Evolutionary conservation across 495 filamentous ascomycete genomes (phyloP).

Genomic region (Thermochaetoides thermophila): DNA sequence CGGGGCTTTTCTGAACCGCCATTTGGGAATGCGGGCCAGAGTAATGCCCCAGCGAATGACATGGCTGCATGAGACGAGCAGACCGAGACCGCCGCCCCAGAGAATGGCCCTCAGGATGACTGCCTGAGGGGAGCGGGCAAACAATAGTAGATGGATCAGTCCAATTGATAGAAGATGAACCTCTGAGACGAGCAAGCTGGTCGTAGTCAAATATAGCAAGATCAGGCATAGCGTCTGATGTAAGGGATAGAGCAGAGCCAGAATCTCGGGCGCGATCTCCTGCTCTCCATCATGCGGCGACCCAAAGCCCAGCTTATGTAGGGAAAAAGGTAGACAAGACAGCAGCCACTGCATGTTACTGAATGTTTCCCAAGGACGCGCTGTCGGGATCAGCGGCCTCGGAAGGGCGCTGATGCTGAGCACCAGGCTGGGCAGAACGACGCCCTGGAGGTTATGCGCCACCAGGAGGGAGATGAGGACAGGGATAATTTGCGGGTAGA

Average conservation of each 20-base stretch:
- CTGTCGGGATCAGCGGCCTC: constrained; percentile 49
- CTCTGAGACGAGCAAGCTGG: constrained; percentile 73
- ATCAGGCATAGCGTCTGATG: constrained; percentile 67
- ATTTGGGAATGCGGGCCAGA: constrained; percentile 76
- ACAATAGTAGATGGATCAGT: constrained; percentile 68
- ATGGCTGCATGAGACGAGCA: constrained; percentile 58
- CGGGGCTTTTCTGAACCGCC: constrained; percentile 57
- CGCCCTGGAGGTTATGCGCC: constrained; percentile 35
- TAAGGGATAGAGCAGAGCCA: constrained; percentile 65
- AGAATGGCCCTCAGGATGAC: constrained; percentile 68
- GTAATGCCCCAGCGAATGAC: constrained; percentile 77
- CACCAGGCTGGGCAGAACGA: constrained; percentile 64
- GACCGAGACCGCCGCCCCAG: constrained; percentile 71
- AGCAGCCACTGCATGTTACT: constrained; percentile 60
- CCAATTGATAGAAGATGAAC: constrained; percentile 70
- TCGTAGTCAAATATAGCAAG: constrained; percentile 67
- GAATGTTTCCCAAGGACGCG: constrained; percentile 35
- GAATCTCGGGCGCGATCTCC: constrained; percentile 39
- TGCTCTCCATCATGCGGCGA: not conserved
- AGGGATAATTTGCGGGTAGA: constrained; percentile 72
- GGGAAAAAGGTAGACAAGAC: constrained; percentile 38
- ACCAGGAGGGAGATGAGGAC: constrained; percentile 65
- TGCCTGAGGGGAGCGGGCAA: constrained; percentile 69
- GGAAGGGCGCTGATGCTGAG: constrained; percentile 70
- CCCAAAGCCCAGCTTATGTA: constrained; percentile 20